A percentile compares a stretch with the other conserved stretches of the same genome.
Evolutionary conservation across 495 filamentous ascomycete species (phyloP).

Genomic region (Penicillium antarcticum): DNA sequence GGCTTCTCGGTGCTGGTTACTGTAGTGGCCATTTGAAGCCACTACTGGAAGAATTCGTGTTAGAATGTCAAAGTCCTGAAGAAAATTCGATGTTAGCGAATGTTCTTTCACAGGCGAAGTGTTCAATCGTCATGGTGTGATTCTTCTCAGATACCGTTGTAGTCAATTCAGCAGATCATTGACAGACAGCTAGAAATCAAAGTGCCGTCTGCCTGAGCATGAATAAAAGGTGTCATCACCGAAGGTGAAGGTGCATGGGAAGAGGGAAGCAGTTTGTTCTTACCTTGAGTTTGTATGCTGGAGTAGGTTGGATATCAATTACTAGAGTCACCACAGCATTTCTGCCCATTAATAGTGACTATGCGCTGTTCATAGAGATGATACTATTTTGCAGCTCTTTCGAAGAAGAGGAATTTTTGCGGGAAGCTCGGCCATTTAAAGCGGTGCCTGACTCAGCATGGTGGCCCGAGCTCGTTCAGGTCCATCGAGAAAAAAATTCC

Average conservation of each 20-base stretch:
- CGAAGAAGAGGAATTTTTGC: constrained; percentile 23
- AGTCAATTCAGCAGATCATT: constrained; percentile 76
- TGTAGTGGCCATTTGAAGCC: constrained; percentile 14
- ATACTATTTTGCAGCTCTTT: constrained; percentile 3
- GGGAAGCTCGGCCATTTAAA: constrained; percentile 25
- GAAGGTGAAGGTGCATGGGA: constrained; percentile 18
- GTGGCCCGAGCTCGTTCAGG: constrained; percentile 17
- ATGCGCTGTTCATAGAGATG: background rate
- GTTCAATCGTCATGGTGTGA: constrained; percentile 5
- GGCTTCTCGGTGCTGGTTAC: constrained; percentile 13
- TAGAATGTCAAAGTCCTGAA: background rate
- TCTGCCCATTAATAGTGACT: constrained; percentile 2
- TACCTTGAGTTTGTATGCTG: constrained; percentile 13
- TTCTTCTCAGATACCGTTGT: constrained; percentile 98
- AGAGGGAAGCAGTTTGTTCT: constrained; percentile 4
- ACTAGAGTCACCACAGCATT: background rate
- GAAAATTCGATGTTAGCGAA: constrained; percentile 22
- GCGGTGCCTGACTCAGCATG: constrained; percentile 31
- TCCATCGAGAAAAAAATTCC: constrained; percentile 34
- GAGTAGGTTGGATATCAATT: background rate
- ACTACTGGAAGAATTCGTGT: constrained; percentile 13
- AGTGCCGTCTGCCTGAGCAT: constrained; percentile 52
- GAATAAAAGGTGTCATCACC: constrained; percentile 44
- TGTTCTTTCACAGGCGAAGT: constrained; percentile 9
- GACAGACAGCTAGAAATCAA: constrained; percentile 74